Evolutionary conservation across 257 asterid species (phyloP).

Genomic region (Ophiorrhiza pumila): DNA sequence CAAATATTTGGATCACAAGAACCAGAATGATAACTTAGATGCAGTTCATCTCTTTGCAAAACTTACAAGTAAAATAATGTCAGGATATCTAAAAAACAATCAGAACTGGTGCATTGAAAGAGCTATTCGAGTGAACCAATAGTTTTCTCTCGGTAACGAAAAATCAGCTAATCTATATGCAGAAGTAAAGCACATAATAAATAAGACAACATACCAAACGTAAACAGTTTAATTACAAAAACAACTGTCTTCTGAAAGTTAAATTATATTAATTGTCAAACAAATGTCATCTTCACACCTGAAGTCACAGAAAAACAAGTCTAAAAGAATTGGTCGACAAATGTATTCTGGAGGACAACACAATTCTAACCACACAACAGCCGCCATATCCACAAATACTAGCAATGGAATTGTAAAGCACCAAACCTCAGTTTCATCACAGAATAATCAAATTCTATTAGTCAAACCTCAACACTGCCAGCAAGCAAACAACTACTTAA

Average conservation of each 20-base stretch:
- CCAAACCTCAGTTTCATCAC: neutral
- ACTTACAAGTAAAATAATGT: neutral
- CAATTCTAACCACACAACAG: neutral
- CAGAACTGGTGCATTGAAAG: neutral
- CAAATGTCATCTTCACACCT: neutral
- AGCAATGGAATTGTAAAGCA: neutral
- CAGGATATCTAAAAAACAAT: neutral
- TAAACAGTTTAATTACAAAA: too few species aligned
- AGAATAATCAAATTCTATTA: neutral
- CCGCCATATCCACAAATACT: neutral
- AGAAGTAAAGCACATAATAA: neutral
- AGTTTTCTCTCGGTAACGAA: neutral
- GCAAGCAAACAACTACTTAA: neutral
- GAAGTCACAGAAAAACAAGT: neutral
- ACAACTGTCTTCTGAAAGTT: too few species aligned
- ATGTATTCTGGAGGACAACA: neutral
- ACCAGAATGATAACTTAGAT: neutral
- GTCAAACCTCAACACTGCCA: neutral
- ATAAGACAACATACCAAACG: neutral
- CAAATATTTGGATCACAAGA: neutral
- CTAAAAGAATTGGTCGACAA: neutral
- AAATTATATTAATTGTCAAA: neutral
- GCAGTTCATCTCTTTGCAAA: neutral
- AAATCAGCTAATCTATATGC: neutral
- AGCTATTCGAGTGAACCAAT: neutral